Conservation (phyloP, 306 rosid species). For the Trifolium pratense region DNA sequence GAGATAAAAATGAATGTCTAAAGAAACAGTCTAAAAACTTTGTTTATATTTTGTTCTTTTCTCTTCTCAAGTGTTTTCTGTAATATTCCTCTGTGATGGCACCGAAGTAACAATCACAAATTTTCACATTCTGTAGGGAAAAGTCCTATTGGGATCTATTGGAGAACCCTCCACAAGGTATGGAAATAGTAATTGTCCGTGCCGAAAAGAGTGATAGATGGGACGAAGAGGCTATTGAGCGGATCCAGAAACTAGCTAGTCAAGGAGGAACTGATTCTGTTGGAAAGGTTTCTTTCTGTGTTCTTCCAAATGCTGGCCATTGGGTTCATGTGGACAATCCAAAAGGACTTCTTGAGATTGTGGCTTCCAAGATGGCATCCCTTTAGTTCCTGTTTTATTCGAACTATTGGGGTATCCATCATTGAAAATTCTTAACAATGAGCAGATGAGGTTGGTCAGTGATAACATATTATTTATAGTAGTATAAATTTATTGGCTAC, state of each 20-base stretch:
- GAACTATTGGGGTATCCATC: conserved; percentile 17
- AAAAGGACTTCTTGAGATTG: conserved; percentile 78
- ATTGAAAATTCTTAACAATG: background rate
- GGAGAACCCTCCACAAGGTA: conserved; percentile 79
- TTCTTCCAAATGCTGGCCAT: conserved; percentile 90
- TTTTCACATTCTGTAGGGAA: conserved; percentile 55
- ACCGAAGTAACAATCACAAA: conserved; percentile 14
- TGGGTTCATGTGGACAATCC: conserved; percentile 99
- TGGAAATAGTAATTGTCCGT: conserved; percentile 69
- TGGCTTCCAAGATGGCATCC: conserved; percentile 74
- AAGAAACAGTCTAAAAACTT: background rate
- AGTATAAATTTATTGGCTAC: background rate
- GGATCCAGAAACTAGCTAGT: conserved; percentile 59
- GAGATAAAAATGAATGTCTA: background rate
- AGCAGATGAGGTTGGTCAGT: background rate
- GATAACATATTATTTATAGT: background rate
- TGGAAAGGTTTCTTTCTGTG: conserved; percentile 63
- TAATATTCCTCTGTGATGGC: background rate
- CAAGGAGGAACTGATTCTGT: conserved; percentile 47
- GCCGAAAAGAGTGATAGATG: conserved; percentile 92
- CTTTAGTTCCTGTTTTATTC: conserved; percentile 42
- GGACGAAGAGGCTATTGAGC: conserved; percentile 61
- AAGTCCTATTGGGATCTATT: conserved; percentile 76
- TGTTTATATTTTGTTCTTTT: conserved; percentile 10
- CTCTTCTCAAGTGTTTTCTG: background rate